Conservation (phyloP, 75 land plant genomes). For the Cupressus sempervirens region DNA sequence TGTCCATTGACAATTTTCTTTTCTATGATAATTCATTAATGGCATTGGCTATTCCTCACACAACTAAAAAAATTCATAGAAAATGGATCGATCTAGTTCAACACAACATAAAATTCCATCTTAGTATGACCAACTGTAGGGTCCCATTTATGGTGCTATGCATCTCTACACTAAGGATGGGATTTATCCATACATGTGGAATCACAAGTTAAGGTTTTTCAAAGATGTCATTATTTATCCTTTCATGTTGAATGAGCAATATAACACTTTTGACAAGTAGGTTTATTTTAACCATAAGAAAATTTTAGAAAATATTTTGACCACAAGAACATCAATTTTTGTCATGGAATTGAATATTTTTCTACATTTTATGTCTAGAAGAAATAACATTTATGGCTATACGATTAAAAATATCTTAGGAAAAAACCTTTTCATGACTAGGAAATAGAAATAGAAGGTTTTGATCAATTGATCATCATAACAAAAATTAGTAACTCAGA, state of each 20-base stretch:
- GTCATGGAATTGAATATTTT: no score
- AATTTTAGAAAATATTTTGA: no score
- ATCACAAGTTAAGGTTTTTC: constrained; percentile 90
- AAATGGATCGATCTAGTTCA: constrained; percentile 78
- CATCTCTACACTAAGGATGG: constrained; percentile 92
- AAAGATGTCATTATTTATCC: constrained; percentile 75
- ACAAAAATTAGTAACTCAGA: no score
- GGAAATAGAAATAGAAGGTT: no score
- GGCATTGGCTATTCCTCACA: constrained; percentile 33
- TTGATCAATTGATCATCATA: no score
- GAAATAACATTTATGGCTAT: no score
- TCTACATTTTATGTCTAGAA: no score
- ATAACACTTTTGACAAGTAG: constrained; percentile 73
- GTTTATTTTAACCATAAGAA: no score
- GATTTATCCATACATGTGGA: constrained; percentile 76
- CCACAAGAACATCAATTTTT: no score
- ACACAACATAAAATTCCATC: constrained; percentile 66
- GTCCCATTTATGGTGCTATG: constrained; percentile 81
- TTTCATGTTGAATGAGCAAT: constrained; percentile 95
- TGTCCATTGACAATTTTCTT: constrained; percentile 41
- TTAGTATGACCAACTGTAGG: constrained; percentile 93
- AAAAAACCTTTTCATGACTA: no score
- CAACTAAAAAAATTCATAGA: not conserved
- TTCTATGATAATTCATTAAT: constrained; percentile 59
- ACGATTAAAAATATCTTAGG: no score